Base-by-base conservation (phyloP, 2,329 filamentous ascomycete species). In the Fusarium xylarioides region DNA sequence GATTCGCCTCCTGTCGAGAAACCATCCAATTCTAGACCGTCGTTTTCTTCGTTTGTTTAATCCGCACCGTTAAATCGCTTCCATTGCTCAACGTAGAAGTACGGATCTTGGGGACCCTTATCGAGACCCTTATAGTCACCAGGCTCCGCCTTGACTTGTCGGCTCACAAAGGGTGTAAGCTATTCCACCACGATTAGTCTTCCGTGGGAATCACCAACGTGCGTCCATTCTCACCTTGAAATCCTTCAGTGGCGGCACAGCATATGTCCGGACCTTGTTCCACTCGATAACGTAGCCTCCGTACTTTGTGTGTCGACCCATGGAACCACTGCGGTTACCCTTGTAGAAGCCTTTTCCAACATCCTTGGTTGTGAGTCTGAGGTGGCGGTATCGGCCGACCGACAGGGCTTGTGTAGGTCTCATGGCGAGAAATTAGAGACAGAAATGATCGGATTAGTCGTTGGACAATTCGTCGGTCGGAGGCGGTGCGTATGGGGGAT, bases 331-430 rank as follows among this genome's bases (percentile, higher is more conserved):
- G 52, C 95, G 89, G 78, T 93, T 98, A 81, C 96, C 96, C 88
- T 98, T 98, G 90, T 99, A 99, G 90, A 92, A 99, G 76, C 95
- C 95, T 80, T 94, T 94, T 82, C 92, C 93, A 81, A 95, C 92
- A 83, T 96, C 92, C 85, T 99, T 99, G 76, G 95, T 97, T 18
- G 94, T 98, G 79, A 99, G 89, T 59, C 89, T 88, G 66, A 95
- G 86, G 80, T 95, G 94, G 83, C 91, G 89, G 79, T 94, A 89
- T 65, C 89, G 88, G 81, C 90, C 85, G 78, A 90, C 85, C 77
- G 88, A 87, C 78, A 97, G 91, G 73, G 85, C 81, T 78, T 89
- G 86, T 21, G 93, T 93, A 63, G 93, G 89, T 81, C 90, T 88
- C 91, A 93, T 93, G 70, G 81, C 84, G 76, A 68, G 52, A 26